These are phyloP conservation scores for Dictyostelium brefeldianum DNA, from an alignment of 78 protist genomes.

Conservation along the genomic window DNA sequence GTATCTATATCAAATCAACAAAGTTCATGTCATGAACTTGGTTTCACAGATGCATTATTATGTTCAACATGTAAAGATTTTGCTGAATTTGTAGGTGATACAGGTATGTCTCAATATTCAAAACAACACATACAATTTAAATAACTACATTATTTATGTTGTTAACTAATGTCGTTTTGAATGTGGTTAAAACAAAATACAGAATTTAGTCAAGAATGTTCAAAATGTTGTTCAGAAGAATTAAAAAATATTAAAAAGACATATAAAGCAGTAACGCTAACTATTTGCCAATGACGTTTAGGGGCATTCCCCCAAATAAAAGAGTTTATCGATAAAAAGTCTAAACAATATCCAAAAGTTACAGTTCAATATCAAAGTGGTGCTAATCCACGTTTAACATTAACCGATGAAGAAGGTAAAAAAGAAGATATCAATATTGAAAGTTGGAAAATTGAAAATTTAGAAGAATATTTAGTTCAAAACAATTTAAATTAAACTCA, in stretches of 20 bases:
- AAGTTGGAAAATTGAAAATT: slow-evolving; percentile 62
- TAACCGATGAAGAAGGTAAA: slow-evolving; percentile 46
- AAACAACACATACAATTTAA: neutral
- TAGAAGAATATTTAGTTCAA: slow-evolving; percentile 60
- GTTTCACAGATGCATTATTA: slow-evolving; percentile 64
- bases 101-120: neutral
- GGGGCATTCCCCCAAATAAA: slow-evolving; percentile 59
- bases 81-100: slow-evolving; percentile 66
- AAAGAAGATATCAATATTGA: slow-evolving; percentile 55
- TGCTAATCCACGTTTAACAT: slow-evolving; percentile 29
- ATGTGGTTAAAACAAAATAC: neutral
- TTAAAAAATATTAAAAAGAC: slow-evolving; percentile 35
- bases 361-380: slow-evolving; percentile 38
- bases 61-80: slow-evolving; percentile 70
- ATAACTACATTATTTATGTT: neutral
- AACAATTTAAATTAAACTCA: slow-evolving; percentile 13
- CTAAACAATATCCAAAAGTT: slow-evolving; percentile 13
- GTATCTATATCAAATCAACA: neutral
- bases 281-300: slow-evolving; percentile 54
- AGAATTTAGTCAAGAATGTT: slow-evolving; percentile 35
- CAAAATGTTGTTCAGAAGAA: slow-evolving; percentile 68
- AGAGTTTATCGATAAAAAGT: slow-evolving; percentile 70
- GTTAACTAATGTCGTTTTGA: neutral
- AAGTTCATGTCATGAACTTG: slow-evolving; percentile 56
- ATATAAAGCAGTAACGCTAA: neutral